Conservation (phyloP, 1,284 basidiomycete species). For the Filobasidium uniguttulatum region DNA sequence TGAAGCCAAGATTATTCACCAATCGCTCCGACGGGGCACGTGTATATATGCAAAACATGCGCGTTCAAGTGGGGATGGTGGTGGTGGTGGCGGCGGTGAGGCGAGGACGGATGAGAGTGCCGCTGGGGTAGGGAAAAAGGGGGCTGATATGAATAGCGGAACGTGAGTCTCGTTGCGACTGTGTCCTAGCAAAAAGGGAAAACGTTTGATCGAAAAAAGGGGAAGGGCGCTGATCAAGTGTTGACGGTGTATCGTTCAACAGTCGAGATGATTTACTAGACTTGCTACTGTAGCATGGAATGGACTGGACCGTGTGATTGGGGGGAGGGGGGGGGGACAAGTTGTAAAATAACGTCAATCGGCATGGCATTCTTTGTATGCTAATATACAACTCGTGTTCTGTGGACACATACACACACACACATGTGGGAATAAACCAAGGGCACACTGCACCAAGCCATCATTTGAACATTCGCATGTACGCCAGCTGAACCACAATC, state of each 20-base stretch:
- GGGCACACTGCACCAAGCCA: neutral
- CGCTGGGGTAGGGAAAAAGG: conserved; percentile 5
- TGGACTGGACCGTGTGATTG: neutral
- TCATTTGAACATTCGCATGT: conserved; percentile 31
- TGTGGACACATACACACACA: too few relatives aligned
- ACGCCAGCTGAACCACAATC: conserved; percentile 28
- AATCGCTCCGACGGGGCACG: neutral
- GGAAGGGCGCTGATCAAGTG: neutral
- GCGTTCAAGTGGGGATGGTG: neutral
- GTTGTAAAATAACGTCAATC: neutral
- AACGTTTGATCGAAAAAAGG: too few relatives aligned
- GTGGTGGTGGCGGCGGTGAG: neutral
- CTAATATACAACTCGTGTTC: too few relatives aligned
- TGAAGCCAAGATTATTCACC: conserved; percentile 19
- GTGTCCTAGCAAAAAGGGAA: too few relatives aligned
- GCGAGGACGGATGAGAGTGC: neutral
- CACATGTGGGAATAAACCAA: neutral
- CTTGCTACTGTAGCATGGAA: conserved; percentile 4
- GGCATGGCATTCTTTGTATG: neutral
- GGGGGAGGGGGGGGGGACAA: neutral
- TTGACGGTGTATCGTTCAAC: neutral
- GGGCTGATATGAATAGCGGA: conserved; percentile 12
- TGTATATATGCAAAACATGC: conserved; percentile 4
- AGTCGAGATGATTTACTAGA: conserved; percentile 14
- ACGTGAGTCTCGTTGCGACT: conserved; percentile 1